phyloP scores from a whole-genome alignment of 805 yeast genomes.

The Ogataea zsoltii region DNA sequence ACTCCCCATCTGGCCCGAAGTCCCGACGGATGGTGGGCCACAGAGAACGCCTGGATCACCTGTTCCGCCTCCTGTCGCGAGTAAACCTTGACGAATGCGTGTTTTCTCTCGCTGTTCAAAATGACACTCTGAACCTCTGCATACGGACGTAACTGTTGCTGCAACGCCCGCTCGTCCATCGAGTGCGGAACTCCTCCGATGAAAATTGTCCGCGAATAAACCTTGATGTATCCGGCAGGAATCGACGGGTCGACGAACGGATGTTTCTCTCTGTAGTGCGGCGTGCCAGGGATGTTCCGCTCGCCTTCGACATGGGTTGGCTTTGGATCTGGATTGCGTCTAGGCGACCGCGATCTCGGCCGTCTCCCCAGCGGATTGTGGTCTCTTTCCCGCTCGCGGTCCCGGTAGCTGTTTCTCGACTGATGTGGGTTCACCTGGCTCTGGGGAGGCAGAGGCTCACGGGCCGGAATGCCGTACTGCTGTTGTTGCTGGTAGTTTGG shows the following conservation, averaged over 20 bases:
- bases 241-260: conserved; percentile 68
- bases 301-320: conserved; percentile 51
- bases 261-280: conserved; percentile 74
- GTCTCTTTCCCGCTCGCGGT: conserved; percentile 35
- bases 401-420: conserved; percentile 22
- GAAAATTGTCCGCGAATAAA: conserved; percentile 85
- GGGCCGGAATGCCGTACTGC: conserved; percentile 15
- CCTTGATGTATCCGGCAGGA: conserved; percentile 80
- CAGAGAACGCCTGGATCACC: conserved; percentile 67
- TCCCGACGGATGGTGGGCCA: conserved; percentile 56
- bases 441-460: conserved; percentile 24
- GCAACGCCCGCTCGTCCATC: conserved; percentile 75
- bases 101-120: conserved; percentile 84
- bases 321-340: conserved; percentile 28
- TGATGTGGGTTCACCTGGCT: conserved; percentile 19
- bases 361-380: conserved; percentile 42
- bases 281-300: conserved; percentile 65
- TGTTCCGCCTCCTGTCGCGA: conserved; percentile 90
- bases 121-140: conserved; percentile 93
- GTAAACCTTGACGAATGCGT: conserved; percentile 93
- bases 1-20: conserved; percentile 98
- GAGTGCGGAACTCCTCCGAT: conserved; percentile 89
- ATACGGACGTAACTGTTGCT: conserved; percentile 71
- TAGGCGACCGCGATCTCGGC: conserved; percentile 57
- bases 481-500: conserved; percentile 25